These are phyloP conservation scores for Neofusicoccum ribis DNA, from an alignment of 2,329 filamentous ascomycete genomes.

Conservation along the genomic window DNA sequence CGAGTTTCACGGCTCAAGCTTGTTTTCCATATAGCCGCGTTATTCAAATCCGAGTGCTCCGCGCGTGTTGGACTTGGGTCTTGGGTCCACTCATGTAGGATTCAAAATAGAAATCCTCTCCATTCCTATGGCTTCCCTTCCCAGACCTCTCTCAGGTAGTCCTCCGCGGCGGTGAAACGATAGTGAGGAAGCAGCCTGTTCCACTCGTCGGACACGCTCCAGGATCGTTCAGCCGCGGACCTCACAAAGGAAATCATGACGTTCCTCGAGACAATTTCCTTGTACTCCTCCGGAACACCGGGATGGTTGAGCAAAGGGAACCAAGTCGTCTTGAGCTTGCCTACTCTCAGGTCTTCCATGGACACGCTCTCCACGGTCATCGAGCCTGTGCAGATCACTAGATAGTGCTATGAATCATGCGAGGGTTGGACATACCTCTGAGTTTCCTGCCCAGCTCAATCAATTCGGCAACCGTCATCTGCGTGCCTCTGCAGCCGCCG, in stretches of 20 bases:
- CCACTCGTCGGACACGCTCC: conserved; percentile 47
- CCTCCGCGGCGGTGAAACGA: conserved; percentile 43
- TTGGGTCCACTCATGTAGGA: too few relatives aligned
- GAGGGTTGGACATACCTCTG: conserved; percentile 19
- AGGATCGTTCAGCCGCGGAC: conserved; percentile 44
- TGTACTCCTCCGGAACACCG: conserved; percentile 38
- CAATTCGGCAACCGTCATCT: conserved; percentile 30
- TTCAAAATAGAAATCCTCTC: too few relatives aligned
- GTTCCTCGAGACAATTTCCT: conserved; percentile 35
- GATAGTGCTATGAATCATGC: too few relatives aligned
- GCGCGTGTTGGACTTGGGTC: too few relatives aligned
- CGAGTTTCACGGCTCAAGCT: too few relatives aligned
- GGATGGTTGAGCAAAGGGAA: conserved; percentile 34
- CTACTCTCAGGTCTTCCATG: conserved; percentile 50
- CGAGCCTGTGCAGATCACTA: conserved; percentile 22
- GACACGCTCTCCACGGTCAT: conserved; percentile 48
- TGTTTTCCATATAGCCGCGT: too few relatives aligned
- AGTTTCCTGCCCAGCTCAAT: conserved; percentile 32
- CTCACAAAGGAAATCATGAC: conserved; percentile 47
- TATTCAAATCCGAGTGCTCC: too few relatives aligned
- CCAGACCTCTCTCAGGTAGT: conserved; percentile 47
- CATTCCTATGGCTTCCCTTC: conserved; percentile 34
- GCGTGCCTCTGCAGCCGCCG: conserved; percentile 30
- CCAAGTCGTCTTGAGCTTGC: conserved; percentile 45
- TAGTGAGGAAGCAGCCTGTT: conserved; percentile 49